Percentiles rank a stretch among this genome's conserved stretches.
Conservation (phyloP, 768 basidiomycete genomes). For the Phylloporus sp. region DNA sequence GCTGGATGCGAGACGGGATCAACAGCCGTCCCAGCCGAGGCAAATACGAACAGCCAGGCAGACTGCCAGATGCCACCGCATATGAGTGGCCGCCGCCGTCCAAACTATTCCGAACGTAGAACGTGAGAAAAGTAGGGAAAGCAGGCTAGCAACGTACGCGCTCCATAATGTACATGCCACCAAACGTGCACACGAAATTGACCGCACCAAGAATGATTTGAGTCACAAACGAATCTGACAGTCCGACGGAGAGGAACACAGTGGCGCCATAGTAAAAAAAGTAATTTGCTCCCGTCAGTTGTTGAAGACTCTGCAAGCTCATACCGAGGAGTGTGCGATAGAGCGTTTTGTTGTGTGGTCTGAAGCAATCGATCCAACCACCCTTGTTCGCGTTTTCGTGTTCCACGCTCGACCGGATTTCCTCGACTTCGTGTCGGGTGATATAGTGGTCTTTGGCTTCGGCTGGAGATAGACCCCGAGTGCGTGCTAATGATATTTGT, state of each 20-base stretch:
- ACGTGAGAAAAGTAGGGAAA: constrained; percentile 10
- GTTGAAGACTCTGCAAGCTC: constrained; percentile 64
- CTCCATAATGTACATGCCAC: constrained; percentile 70
- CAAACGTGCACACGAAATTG: constrained; percentile 68
- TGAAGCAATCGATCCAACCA: constrained; percentile 59
- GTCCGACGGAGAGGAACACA: constrained; percentile 62
- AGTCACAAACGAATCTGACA: constrained; percentile 59
- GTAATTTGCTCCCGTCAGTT: constrained; percentile 53
- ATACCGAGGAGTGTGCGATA: constrained; percentile 55
- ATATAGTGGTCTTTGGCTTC: constrained; percentile 9
- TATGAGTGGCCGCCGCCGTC: constrained; percentile 60
- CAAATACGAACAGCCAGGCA: constrained; percentile 67
- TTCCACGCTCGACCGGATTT: constrained; percentile 50
- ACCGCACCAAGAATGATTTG: constrained; percentile 76
- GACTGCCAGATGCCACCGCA: constrained; percentile 68
- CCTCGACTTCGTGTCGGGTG: constrained; percentile 46
- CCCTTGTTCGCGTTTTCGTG: constrained; percentile 1
- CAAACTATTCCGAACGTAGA: constrained; percentile 35
- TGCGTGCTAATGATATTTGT: constrained; percentile 33
- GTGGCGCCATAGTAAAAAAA: constrained; percentile 54
- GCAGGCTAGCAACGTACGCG: constrained; percentile 13
- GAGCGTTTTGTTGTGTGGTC: not conserved
- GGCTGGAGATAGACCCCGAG: constrained; percentile 40
- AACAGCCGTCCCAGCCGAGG: constrained; percentile 22
- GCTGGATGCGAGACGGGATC: constrained; percentile 33